Conservation (phyloP, 2,329 filamentous ascomycete genomes). For the Lecanosticta acicola region DNA sequence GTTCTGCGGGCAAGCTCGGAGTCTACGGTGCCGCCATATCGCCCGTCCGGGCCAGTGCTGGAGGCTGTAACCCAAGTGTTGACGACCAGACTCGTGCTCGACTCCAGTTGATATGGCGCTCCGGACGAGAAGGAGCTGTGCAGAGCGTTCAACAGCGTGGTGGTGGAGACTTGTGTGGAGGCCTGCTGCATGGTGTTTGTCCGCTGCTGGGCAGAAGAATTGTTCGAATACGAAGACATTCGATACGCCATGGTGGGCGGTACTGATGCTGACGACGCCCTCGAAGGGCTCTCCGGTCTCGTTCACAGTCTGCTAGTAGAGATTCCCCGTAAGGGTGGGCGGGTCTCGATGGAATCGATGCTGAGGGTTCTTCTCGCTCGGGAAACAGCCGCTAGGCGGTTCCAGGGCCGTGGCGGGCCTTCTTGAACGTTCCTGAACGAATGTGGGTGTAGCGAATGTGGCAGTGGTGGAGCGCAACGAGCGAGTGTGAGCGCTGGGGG, state of each 20-base stretch:
- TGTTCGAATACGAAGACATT: constrained; percentile 56
- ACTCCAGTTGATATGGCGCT: constrained; percentile 79
- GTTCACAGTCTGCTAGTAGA: neutral
- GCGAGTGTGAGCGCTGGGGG: constrained; percentile 5
- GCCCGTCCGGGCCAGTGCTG: constrained; percentile 62
- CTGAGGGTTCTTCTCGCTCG: neutral
- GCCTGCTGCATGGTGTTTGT: constrained; percentile 48
- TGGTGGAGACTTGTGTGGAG: constrained; percentile 79
- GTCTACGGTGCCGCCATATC: constrained; percentile 73
- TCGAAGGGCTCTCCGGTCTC: constrained; percentile 13
- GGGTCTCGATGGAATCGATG: neutral
- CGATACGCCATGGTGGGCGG: constrained; percentile 53
- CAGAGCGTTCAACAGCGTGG: constrained; percentile 82
- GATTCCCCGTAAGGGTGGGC: constrained; percentile 5
- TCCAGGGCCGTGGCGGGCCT: neutral
- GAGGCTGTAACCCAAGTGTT: constrained; percentile 90
- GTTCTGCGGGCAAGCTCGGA: constrained; percentile 69
- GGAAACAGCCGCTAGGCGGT: neutral
- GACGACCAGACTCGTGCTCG: constrained; percentile 83
- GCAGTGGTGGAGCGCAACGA: constrained; percentile 7
- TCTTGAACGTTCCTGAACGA: neutral
- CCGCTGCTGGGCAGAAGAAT: constrained; percentile 50
- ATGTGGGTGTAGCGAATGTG: constrained; percentile 10
- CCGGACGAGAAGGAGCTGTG: constrained; percentile 82
- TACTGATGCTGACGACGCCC: constrained; percentile 16